Evolutionary conservation across 139 green algal species (phyloP).

Genomic region (Chlorella sp.): DNA sequence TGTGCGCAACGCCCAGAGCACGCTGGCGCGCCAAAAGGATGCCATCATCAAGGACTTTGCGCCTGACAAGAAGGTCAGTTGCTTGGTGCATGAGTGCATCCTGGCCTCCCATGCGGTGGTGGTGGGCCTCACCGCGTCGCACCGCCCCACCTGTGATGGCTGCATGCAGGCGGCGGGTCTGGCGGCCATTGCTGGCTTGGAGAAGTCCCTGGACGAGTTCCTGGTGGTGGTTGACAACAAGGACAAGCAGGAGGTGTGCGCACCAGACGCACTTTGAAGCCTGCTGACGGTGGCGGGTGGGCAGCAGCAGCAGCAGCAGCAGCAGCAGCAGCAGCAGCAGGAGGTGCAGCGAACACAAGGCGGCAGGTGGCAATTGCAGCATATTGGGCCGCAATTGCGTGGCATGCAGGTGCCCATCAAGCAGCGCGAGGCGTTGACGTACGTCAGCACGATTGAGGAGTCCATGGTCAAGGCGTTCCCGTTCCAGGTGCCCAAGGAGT

Average conservation of each 20-base stretch:
- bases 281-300: too few relatives aligned
- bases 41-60: conserved; percentile 65
- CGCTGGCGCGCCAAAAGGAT: conserved; percentile 48
- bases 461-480: conserved; percentile 92
- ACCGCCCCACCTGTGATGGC: too few relatives aligned
- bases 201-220: conserved; percentile 61
- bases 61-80: conserved; percentile 65
- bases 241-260: conserved; percentile 72
- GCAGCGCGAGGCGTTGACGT: conserved; percentile 78
- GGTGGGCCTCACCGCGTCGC: too few relatives aligned
- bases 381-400: too few relatives aligned
- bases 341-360: too few relatives aligned
- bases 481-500: conserved; percentile 85
- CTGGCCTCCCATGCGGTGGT: too few relatives aligned
- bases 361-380: too few relatives aligned
- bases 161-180: conserved; percentile 35
- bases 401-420: conserved; percentile 52
- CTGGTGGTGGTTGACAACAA: conserved; percentile 55
- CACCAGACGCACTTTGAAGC: too few relatives aligned
- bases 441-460: conserved; percentile 84
- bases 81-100: too few relatives aligned
- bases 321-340: too few relatives aligned
- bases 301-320: too few relatives aligned
- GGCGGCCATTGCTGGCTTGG: conserved; percentile 37
- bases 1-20: conserved; percentile 45